Evolutionary conservation across 139 green algal genomes (phyloP).

Genomic region (Closterium sp.): DNA sequence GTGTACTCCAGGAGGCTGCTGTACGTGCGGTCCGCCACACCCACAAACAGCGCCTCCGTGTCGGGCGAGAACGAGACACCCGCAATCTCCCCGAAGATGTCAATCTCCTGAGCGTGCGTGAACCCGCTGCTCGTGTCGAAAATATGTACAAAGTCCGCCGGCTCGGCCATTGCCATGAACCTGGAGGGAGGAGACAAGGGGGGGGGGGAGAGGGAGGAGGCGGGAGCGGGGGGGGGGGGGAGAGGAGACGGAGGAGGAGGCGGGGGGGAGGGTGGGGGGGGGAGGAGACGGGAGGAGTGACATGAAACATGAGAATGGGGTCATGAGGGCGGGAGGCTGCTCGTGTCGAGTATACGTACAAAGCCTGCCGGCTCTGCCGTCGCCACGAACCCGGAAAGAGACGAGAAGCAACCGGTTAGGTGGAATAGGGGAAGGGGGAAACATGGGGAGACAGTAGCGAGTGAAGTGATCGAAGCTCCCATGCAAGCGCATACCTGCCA

Average conservation of each 20-base stretch:
- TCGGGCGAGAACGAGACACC: constrained; percentile 74
- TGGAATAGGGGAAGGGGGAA: too few species aligned
- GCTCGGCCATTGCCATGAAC: constrained; percentile 80
- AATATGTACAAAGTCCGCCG: constrained; percentile 90
- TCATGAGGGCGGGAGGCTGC: too few species aligned
- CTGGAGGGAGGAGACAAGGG: not conserved
- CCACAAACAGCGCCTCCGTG: constrained; percentile 62
- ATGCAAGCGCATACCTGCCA: too few species aligned
- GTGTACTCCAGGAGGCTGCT: constrained; percentile 61
- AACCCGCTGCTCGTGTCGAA: constrained; percentile 69
- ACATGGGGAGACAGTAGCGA: too few species aligned
- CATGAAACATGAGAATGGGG: not conserved
- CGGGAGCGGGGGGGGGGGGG: too few species aligned
- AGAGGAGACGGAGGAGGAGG: not conserved
- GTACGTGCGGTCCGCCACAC: constrained; percentile 65
- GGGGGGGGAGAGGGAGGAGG: too few species aligned
- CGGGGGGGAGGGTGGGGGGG: too few species aligned
- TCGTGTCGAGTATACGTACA: too few species aligned
- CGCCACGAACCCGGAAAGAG: too few species aligned
- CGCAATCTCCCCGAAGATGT: constrained; percentile 75
- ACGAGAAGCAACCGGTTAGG: too few species aligned
- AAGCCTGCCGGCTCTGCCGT: too few species aligned
- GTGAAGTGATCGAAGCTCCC: too few species aligned
- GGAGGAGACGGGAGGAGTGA: not conserved
- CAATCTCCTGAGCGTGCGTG: constrained; percentile 61